Conservation (phyloP, 73 alveolate species). For the Paramecium tetraurelia region DNA sequence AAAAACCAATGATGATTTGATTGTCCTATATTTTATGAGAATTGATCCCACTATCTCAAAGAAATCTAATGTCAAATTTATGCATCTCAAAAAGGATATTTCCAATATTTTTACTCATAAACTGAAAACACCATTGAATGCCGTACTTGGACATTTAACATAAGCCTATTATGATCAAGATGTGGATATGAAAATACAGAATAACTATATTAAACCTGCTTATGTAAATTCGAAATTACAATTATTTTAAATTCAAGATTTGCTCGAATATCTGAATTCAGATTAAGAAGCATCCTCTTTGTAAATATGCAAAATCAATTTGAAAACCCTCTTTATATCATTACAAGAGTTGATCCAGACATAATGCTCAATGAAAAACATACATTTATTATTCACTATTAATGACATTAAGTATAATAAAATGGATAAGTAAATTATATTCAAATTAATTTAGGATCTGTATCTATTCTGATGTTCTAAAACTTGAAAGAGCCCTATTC, state of each 20-base stretch:
- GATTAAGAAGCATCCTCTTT: neutral
- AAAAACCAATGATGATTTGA: neutral
- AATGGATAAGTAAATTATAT: neutral
- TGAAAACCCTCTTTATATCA: neutral
- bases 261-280: neutral
- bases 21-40: neutral
- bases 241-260: neutral
- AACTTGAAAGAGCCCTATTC: neutral
- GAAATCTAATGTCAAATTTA: neutral
- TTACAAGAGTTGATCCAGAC: neutral
- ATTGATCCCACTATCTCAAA: neutral
- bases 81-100: neutral
- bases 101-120: slow-evolving; percentile 29
- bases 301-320: neutral
- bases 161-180: neutral
- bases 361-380: neutral
- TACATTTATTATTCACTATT: neutral
- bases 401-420: neutral
- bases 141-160: neutral
- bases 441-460: neutral
- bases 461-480: neutral
- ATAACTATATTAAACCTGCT: neutral
- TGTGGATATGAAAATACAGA: neutral
- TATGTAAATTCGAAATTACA: neutral
- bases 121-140: neutral